These are phyloP conservation scores for Trichoderma koningiopsis DNA, from an alignment of 2,329 filamentous ascomycete genomes.

Conservation along the genomic window DNA sequence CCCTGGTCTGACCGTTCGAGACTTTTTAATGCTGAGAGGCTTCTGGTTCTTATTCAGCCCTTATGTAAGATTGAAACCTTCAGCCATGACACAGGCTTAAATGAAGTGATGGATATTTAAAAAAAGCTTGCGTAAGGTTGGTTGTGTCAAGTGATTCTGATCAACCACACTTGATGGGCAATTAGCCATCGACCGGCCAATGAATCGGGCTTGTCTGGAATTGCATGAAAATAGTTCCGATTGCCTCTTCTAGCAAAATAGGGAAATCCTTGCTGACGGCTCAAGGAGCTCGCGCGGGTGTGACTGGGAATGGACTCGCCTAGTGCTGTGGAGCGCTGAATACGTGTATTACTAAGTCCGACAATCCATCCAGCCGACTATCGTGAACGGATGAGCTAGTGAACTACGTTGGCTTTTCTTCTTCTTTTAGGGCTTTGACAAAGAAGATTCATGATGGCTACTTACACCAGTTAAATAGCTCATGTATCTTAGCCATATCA, in stretches of 20 bases:
- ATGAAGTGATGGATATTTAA: neutral
- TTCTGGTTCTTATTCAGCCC: neutral
- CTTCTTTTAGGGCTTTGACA: neutral
- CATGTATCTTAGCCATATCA: neutral
- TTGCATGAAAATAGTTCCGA: slow-evolving; percentile 14
- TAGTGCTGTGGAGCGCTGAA: neutral
- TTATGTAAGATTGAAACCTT: neutral
- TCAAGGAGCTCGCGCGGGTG: neutral
- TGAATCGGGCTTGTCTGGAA: neutral
- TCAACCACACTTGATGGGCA: neutral
- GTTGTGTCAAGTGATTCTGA: neutral
- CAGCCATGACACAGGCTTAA: neutral
- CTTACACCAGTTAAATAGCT: neutral
- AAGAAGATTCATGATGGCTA: neutral
- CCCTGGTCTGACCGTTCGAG: neutral
- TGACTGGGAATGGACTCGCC: neutral
- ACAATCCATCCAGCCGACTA: neutral
- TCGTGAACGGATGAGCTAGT: neutral
- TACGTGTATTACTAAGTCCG: neutral
- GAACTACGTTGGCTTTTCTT: neutral
- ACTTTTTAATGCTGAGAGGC: neutral
- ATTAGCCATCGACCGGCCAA: neutral
- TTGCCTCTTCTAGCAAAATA: slow-evolving; percentile 19
- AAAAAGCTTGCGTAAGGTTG: neutral
- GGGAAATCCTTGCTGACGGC: neutral